Conservation (phyloP, 768 basidiomycete species). For the Lentinula detonsa region DNA sequence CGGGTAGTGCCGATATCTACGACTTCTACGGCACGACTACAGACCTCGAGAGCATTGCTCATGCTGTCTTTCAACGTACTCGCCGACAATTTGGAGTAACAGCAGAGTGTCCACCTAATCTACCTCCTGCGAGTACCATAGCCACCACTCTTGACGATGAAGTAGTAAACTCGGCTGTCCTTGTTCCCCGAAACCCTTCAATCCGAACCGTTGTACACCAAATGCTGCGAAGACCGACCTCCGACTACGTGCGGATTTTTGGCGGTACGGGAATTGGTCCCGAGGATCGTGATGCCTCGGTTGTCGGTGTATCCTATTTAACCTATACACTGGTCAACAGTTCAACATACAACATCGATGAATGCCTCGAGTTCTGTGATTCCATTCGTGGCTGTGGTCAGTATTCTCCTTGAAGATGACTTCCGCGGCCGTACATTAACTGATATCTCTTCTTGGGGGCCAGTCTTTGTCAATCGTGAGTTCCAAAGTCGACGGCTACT, state of each 20-base stretch:
- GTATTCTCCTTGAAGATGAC: constrained; percentile 4
- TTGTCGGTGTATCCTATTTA: constrained; percentile 39
- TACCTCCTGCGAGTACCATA: constrained; percentile 26
- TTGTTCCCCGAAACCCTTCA: background rate
- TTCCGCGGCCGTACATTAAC: background rate
- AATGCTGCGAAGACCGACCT: constrained; percentile 10
- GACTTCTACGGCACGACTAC: constrained; percentile 16
- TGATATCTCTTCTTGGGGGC: background rate
- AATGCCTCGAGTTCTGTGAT: constrained; percentile 35
- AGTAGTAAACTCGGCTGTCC: constrained; percentile 18
- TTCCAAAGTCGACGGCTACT: background rate
- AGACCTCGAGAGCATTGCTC: constrained; percentile 26
- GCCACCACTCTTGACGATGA: constrained; percentile 41
- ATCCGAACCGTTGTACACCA: background rate
- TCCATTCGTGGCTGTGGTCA: constrained; percentile 33
- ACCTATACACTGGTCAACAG: constrained; percentile 40
- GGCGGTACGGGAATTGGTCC: constrained; percentile 26
- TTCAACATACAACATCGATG: constrained; percentile 37
- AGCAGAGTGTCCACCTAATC: constrained; percentile 22
- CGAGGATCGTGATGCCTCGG: constrained; percentile 34
- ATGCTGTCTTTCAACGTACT: constrained; percentile 23
- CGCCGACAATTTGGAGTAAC: constrained; percentile 31
- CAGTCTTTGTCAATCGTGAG: constrained; percentile 37
- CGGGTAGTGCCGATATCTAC: background rate
- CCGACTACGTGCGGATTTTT: constrained; percentile 31